Percentiles rank a stretch among this genome's conserved stretches.
Evolutionary conservation across 192 early-diverging fungal species (phyloP).

Genomic region (Lunasporangiospora selenospora): DNA sequence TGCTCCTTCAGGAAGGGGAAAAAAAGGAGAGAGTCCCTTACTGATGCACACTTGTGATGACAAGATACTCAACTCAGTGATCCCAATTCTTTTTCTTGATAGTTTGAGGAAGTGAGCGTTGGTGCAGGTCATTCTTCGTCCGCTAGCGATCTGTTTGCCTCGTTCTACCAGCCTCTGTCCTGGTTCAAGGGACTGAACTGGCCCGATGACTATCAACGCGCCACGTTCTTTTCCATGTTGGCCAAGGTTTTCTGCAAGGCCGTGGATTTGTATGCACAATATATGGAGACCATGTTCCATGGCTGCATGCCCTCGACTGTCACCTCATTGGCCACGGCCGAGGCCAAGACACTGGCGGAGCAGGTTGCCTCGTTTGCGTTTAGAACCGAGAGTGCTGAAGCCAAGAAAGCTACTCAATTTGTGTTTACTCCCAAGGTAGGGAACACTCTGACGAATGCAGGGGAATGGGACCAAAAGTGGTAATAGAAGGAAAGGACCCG

Average conservation of each 20-base stretch:
- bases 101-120: slow-evolving; percentile 64
- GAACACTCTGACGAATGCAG: not conserved
- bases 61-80: not conserved
- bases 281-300: slow-evolving; percentile 55
- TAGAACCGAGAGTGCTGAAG: slow-evolving; percentile 45
- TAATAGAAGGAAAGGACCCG: no score
- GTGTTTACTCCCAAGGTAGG: slow-evolving; percentile 60
- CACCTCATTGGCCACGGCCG: slow-evolving; percentile 30
- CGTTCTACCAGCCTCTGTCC: slow-evolving; percentile 73
- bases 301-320: slow-evolving; percentile 48
- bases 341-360: slow-evolving; percentile 29
- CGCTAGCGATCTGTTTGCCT: slow-evolving; percentile 81
- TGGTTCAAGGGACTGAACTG: slow-evolving; percentile 74
- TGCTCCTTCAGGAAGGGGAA: not conserved
- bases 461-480: not conserved
- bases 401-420: slow-evolving; percentile 48
- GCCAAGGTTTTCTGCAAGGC: slow-evolving; percentile 70
- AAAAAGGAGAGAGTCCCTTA: not conserved
- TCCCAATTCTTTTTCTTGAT: not conserved
- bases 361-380: slow-evolving; percentile 49
- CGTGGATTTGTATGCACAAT: slow-evolving; percentile 65
- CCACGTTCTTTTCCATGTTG: slow-evolving; percentile 69
- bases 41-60: not conserved
- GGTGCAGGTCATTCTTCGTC: slow-evolving; percentile 73
- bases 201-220: slow-evolving; percentile 63